Conservation (phyloP, 2,329 filamentous ascomycete species). For the Phyllachora maydis region DNA sequence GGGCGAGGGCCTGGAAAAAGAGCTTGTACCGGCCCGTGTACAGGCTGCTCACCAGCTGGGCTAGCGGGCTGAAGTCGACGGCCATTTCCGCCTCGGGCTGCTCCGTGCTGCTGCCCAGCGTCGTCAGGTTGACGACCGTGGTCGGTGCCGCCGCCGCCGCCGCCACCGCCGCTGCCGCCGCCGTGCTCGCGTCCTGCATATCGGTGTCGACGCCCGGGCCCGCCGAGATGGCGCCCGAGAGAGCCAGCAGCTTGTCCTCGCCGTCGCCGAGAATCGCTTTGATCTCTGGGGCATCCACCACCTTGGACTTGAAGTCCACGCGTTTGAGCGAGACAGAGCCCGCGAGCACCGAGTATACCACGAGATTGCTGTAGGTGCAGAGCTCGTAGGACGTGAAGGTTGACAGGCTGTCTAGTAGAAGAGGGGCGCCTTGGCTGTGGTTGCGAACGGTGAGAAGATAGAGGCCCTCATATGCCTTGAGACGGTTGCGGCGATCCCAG, state of each 20-base stretch:
- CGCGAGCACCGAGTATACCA: conserved; percentile 88
- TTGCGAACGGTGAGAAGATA: conserved; percentile 84
- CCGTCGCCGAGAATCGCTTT: conserved; percentile 85
- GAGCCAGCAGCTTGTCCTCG: conserved; percentile 68
- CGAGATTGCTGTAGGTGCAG: conserved; percentile 86
- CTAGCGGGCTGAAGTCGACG: conserved; percentile 76
- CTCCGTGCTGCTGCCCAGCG: conserved; percentile 47
- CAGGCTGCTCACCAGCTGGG: conserved; percentile 72
- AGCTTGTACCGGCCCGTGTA: conserved; percentile 88
- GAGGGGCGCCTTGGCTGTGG: conserved; percentile 72
- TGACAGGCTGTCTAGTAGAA: conserved; percentile 89
- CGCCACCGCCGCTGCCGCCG: too few species aligned
- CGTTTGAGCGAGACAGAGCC: conserved; percentile 89
- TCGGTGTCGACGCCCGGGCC: conserved; percentile 67
- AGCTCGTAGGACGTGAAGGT: conserved; percentile 98
- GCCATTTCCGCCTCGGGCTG: conserved; percentile 61
- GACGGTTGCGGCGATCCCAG: conserved; percentile 93
- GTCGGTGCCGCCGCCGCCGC: conserved; percentile 29
- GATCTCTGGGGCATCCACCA: conserved; percentile 95
- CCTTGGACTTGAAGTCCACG: conserved; percentile 97
- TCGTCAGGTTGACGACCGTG: conserved; percentile 76
- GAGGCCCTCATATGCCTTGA: conserved; percentile 96
- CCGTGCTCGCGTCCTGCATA: conserved; percentile 40
- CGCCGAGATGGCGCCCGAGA: conserved; percentile 62
- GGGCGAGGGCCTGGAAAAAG: conserved; percentile 78